Evolutionary conservation across 1,284 basidiomycete species (phyloP).

Genomic region (Trametes hirsuta): DNA sequence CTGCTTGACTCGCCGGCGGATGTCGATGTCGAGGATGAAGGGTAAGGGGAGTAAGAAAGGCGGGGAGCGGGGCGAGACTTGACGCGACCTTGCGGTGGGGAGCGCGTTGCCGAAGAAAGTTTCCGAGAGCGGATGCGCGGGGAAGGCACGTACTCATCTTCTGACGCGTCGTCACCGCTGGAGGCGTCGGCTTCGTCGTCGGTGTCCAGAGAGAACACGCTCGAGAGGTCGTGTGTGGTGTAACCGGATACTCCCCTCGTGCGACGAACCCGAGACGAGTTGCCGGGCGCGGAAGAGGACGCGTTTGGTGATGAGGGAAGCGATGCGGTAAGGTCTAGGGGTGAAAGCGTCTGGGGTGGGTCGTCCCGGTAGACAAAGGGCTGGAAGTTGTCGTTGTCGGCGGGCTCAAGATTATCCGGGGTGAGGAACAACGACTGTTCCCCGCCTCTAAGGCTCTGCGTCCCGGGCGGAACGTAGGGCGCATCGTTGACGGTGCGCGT

Average conservation of each 20-base stretch:
- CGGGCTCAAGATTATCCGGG: slow-evolving; percentile 4
- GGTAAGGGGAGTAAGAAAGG: slow-evolving; percentile 20
- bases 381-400: background rate
- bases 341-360: slow-evolving; percentile 6
- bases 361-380: slow-evolving; percentile 12
- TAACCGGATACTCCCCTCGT: background rate
- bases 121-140: slow-evolving; percentile 18
- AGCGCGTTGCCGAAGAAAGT: slow-evolving; percentile 4
- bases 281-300: background rate
- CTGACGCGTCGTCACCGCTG: slow-evolving; percentile 22
- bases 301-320: background rate
- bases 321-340: slow-evolving; percentile 3
- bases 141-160: slow-evolving; percentile 25
- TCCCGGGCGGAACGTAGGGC: slow-evolving; percentile 16
- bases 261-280: background rate
- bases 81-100: slow-evolving; percentile 5
- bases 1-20: slow-evolving; percentile 10
- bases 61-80: slow-evolving; percentile 12
- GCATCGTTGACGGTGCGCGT: slow-evolving; percentile 6
- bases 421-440: background rate
- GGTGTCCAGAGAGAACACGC: slow-evolving; percentile 1
- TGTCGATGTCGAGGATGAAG: slow-evolving; percentile 14
- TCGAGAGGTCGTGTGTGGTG: background rate
- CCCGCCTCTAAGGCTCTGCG: background rate
- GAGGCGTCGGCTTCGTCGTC: slow-evolving; percentile 15